These are phyloP conservation scores for Apostasia ramifera DNA, from an alignment of 106 monocot genomes.

Conservation along the genomic window DNA sequence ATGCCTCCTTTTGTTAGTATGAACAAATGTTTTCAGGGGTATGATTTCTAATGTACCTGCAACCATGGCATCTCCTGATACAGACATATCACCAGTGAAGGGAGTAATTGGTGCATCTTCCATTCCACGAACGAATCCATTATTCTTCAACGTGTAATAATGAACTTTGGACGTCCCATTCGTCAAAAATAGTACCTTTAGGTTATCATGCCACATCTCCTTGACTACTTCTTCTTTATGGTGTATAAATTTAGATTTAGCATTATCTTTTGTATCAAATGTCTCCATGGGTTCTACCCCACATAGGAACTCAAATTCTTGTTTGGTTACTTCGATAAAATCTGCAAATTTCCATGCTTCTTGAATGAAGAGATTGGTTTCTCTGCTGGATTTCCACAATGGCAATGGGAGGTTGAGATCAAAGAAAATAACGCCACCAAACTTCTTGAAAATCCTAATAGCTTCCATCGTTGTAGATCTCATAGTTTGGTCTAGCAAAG, in stretches of 20 bases:
- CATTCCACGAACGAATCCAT: slow-evolving; percentile 69
- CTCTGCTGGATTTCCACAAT: slow-evolving; percentile 63
- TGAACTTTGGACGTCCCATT: slow-evolving; percentile 86
- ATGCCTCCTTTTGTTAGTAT: too few species aligned
- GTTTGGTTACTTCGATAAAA: slow-evolving; percentile 76
- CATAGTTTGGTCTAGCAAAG: slow-evolving; percentile 47
- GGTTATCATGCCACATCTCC: slow-evolving; percentile 71
- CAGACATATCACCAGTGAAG: slow-evolving; percentile 83
- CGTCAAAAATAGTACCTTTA: slow-evolving; percentile 78
- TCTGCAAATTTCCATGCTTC: slow-evolving; percentile 67
- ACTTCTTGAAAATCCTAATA: slow-evolving; percentile 51
- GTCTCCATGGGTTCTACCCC: slow-evolving; percentile 48
- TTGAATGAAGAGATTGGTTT: slow-evolving; percentile 44
- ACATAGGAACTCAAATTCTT: slow-evolving; percentile 78
- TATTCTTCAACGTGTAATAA: slow-evolving; percentile 62
- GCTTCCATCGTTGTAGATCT: slow-evolving; percentile 54
- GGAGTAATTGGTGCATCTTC: slow-evolving; percentile 85
- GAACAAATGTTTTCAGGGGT: not conserved
- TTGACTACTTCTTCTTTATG: slow-evolving; percentile 40
- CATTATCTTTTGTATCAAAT: slow-evolving; percentile 68
- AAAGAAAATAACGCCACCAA: slow-evolving; percentile 62
- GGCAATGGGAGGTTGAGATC: slow-evolving; percentile 75
- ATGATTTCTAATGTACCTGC: slow-evolving; percentile 38
- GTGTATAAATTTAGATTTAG: slow-evolving; percentile 63
- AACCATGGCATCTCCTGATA: slow-evolving; percentile 76